phyloP scores from a whole-genome alignment of 1,284 basidiomycete genomes.

The Ustilago trichophora region DNA sequence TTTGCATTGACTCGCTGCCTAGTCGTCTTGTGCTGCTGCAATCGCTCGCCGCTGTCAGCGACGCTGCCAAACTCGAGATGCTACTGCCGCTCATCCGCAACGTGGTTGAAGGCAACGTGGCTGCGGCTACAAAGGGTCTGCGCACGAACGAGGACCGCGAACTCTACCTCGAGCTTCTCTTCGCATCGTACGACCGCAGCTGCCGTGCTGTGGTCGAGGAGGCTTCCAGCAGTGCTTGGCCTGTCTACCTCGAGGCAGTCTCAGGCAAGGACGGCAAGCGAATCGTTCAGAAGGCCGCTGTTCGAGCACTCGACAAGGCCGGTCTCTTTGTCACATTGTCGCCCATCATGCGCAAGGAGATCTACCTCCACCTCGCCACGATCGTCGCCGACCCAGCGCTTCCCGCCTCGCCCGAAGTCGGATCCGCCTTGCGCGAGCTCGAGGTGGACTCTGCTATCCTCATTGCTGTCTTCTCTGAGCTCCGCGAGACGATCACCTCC shows the following conservation, averaged over 20 bases:
- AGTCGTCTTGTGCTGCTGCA: slow-evolving; percentile 74
- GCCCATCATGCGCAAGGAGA: slow-evolving; percentile 71
- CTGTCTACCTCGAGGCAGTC: slow-evolving; percentile 34
- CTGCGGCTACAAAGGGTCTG: slow-evolving; percentile 12
- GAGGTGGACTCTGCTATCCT: slow-evolving; percentile 69
- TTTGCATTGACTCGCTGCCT: slow-evolving; percentile 71
- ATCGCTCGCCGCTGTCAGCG: slow-evolving; percentile 73
- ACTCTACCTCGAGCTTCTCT: slow-evolving; percentile 70
- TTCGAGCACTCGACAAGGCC: slow-evolving; percentile 68
- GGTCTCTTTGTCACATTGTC: slow-evolving; percentile 72
- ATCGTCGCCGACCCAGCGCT: slow-evolving; percentile 45
- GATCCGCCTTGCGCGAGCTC: slow-evolving; percentile 45
- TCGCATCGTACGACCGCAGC: slow-evolving; percentile 71
- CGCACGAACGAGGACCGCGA: slow-evolving; percentile 22
- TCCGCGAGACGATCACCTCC: slow-evolving; percentile 70
- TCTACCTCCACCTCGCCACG: slow-evolving; percentile 70
- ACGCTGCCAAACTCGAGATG: slow-evolving; percentile 74
- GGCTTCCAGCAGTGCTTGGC: slow-evolving; percentile 67
- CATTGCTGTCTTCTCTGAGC: slow-evolving; percentile 72
- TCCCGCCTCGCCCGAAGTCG: slow-evolving; percentile 35
- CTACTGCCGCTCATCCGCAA: slow-evolving; percentile 74
- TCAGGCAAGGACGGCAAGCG: slow-evolving; percentile 16
- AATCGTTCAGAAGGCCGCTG: slow-evolving; percentile 40
- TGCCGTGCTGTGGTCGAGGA: slow-evolving; percentile 71
- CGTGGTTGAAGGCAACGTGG: slow-evolving; percentile 56